phyloP scores from a whole-genome alignment of 2,329 filamentous ascomycete species.

The Pyrenophora teres region DNA sequence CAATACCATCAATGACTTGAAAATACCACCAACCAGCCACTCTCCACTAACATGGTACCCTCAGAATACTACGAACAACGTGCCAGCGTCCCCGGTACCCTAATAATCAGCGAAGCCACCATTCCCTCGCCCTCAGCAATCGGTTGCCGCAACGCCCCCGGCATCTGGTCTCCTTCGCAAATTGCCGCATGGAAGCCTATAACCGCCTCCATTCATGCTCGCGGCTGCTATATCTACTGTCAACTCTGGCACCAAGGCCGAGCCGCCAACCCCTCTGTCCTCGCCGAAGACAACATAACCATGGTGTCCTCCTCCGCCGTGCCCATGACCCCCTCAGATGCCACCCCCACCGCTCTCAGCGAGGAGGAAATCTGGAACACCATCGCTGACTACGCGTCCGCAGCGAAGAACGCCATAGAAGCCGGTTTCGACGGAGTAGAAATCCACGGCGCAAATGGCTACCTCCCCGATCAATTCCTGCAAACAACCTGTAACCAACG shows the following conservation, averaged over 20 bases:
- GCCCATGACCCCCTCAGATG: conserved; percentile 31
- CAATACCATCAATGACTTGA: too few relatives aligned
- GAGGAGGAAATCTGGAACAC: conserved; percentile 43
- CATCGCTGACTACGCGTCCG: conserved; percentile 44
- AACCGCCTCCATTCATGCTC: conserved; percentile 63
- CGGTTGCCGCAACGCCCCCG: conserved; percentile 56
- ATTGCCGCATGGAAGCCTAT: conserved; percentile 62
- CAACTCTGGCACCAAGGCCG: conserved; percentile 67
- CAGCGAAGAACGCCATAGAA: conserved; percentile 51
- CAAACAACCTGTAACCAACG: conserved; percentile 61
- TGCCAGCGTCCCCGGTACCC: conserved; percentile 55
- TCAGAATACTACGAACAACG: conserved; percentile 59
- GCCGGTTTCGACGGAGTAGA: conserved; percentile 66
- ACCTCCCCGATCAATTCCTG: conserved; percentile 69
- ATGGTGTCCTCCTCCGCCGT: conserved; percentile 40
- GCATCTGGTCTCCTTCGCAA: conserved; percentile 56
- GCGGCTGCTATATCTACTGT: conserved; percentile 61
- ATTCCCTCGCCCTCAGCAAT: conserved; percentile 53
- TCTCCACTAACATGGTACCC: neutral
- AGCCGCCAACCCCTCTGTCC: conserved; percentile 47
- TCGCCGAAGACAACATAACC: conserved; percentile 33
- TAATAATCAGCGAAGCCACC: conserved; percentile 63
- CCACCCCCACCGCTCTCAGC: conserved; percentile 39
- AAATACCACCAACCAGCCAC: too few relatives aligned
- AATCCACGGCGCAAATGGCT: conserved; percentile 64